A percentile compares a stretch with the other conserved stretches of the same genome.
These are phyloP conservation scores for Condylostoma magnum DNA, from an alignment of 169 alveolate genomes.

Conservation along the genomic window DNA sequence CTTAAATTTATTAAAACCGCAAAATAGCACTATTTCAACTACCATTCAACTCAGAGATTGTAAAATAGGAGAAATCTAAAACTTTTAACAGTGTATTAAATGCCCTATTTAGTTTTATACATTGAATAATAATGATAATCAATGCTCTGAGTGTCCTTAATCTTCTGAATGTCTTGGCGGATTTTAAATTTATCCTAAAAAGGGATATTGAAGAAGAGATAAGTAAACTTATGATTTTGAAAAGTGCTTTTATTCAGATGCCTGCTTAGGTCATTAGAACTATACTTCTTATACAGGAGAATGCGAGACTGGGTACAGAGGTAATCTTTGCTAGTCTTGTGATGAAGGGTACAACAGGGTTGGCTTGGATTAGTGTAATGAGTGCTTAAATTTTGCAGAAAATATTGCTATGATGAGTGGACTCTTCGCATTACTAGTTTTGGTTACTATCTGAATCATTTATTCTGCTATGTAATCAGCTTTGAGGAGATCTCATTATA, in stretches of 20 bases:
- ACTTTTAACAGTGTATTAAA: no score
- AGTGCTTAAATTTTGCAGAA: background rate
- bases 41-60: no score
- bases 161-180: constrained; percentile 14
- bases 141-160: constrained; percentile 11
- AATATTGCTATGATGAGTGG: background rate
- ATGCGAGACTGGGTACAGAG: constrained; percentile 2
- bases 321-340: constrained; percentile 6
- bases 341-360: background rate
- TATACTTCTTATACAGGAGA: background rate
- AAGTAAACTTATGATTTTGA: background rate
- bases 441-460: background rate
- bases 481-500: background rate
- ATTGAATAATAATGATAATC: no score
- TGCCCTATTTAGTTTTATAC: no score
- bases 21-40: no score
- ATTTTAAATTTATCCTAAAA: background rate
- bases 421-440: background rate
- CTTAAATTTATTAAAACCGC: no score
- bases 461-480: constrained; percentile 19
- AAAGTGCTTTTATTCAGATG: constrained; percentile 12
- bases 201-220: constrained; percentile 20
- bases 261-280: constrained; percentile 3
- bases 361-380: background rate
- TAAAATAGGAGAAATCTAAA: no score